Base-by-base conservation (phyloP, 176 grass and related monocot genomes). In the Carex pumila region DNA sequence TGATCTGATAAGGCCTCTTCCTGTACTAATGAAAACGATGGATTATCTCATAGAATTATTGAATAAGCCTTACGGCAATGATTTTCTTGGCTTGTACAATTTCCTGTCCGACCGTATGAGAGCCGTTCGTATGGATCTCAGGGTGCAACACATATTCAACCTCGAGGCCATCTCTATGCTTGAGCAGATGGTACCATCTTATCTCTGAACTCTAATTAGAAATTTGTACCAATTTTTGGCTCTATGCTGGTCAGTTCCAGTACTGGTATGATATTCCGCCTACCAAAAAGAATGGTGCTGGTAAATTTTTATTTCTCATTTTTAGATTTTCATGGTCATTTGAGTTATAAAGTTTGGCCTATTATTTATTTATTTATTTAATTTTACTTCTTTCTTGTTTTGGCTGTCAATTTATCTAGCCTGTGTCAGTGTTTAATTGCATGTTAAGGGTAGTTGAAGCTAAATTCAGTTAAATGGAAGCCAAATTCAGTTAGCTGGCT, bases 21-120 rank as follows among this genome's bases (percentile, higher is more conserved):
- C 95, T 84, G 87, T 98, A 62, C 82, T 98, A 84, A 85, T 94
- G 86, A 93, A 89, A 81, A 93, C 95, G 19, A 90, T 98, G 87
- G 87, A 90, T 62, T 94, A 98, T 83, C 95, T 98, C 85, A 86
- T 95, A 80, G 85, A 75, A 85, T 93, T 98, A 85, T 65, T 98
- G 81, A 87, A 98, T 85, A 88, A 90, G 72, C 69, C 88, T 17
- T 98, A 95, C 52, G 89, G 87, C 80, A 88, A 91, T 29, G 91
- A 81, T 76, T 98, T 98, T 55, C 86, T 98, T 84, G 86, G 90
- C 30, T 88, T 94, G 47, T 98, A 98, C 85, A 98, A 98, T 82
- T 98, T 98, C 86, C 80, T 98, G 85, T 98, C 92, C 92, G 95
- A 98, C 68, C 89, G 92, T 85, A 98, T 98, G 95, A 87, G 95